Evolutionary conservation across 805 yeast genomes (phyloP).

Genomic region (Candida germanica): DNA sequence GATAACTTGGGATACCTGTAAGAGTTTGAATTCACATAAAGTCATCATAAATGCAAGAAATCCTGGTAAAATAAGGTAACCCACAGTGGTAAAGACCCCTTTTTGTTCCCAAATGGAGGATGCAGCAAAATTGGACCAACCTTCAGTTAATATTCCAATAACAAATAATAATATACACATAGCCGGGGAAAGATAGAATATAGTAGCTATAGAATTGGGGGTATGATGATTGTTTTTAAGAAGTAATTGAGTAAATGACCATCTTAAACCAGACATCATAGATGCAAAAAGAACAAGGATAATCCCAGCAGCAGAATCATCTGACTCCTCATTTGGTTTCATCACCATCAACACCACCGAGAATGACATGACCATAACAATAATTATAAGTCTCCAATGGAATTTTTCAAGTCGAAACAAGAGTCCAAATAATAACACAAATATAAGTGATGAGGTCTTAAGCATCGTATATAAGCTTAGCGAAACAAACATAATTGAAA

Average conservation of each 20-base stretch:
- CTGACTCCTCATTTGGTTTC: slow-evolving; percentile 18
- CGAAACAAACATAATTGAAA: slow-evolving; percentile 74
- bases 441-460: slow-evolving; percentile 82
- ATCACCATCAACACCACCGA: slow-evolving; percentile 90
- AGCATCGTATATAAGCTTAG: slow-evolving; percentile 89
- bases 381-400: slow-evolving; percentile 61
- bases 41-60: slow-evolving; percentile 87
- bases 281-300: slow-evolving; percentile 73
- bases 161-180: slow-evolving; percentile 65
- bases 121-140: slow-evolving; percentile 47
- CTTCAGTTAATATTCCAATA: slow-evolving; percentile 70
- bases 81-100: slow-evolving; percentile 54
- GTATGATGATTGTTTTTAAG: slow-evolving; percentile 50
- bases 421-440: slow-evolving; percentile 86
- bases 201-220: slow-evolving; percentile 78
- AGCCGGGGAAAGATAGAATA: slow-evolving; percentile 78
- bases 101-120: slow-evolving; percentile 64
- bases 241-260: slow-evolving; percentile 91
- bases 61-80: slow-evolving; percentile 76
- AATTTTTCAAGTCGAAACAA: slow-evolving; percentile 74
- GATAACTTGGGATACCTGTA: slow-evolving; percentile 77
- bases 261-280: slow-evolving; percentile 82
- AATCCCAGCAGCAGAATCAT: slow-evolving; percentile 52
- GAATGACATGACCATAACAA: slow-evolving; percentile 73
- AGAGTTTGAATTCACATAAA: slow-evolving; percentile 76